Percentiles rank a stretch among this genome's conserved stretches.
Evolutionary conservation across 179 eudicot species (phyloP).

Genomic region (Gypsophila paniculata): DNA sequence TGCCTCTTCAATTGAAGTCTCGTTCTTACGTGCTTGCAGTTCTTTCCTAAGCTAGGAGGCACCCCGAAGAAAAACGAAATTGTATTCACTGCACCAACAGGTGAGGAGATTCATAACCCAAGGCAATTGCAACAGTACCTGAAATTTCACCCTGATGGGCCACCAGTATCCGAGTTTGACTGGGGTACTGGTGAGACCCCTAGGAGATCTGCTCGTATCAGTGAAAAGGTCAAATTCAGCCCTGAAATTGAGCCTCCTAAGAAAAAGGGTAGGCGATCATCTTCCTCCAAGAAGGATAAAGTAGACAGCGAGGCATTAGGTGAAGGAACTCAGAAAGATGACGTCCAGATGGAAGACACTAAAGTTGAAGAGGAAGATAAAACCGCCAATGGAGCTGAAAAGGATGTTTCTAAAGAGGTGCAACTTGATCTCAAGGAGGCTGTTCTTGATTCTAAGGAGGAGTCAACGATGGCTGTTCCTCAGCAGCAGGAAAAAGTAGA

Average conservation of each 20-base stretch:
- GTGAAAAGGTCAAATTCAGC: conserved; percentile 52
- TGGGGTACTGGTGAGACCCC: conserved; percentile 97
- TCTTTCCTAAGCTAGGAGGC: conserved; percentile 63
- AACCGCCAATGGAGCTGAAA: conserved; percentile 4
- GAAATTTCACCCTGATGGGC: conserved; percentile 78
- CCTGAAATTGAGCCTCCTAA: conserved; percentile 55
- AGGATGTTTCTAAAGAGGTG: not conserved
- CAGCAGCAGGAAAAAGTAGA: conserved; percentile 22
- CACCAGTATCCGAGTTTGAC: conserved; percentile 67
- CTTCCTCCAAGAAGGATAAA: conserved; percentile 45
- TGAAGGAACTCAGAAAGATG: conserved; percentile 40
- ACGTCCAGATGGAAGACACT: conserved; percentile 36
- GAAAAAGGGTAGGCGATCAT: conserved; percentile 50
- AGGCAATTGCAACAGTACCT: conserved; percentile 79
- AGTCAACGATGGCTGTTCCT: too few relatives aligned
- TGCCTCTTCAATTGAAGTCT: conserved; percentile 8
- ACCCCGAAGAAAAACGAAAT: conserved; percentile 77
- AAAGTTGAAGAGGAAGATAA: conserved; percentile 19
- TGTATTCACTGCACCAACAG: conserved; percentile 74
- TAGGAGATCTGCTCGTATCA: conserved; percentile 77
- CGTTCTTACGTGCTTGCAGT: conserved; percentile 40
- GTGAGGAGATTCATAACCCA: conserved; percentile 69
- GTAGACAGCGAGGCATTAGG: conserved; percentile 35
- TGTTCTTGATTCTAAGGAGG: conserved; percentile 13
- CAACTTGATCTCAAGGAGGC: not conserved